Percentiles rank a stretch among this genome's conserved stretches.
Evolutionary conservation across 2,329 filamentous ascomycete species (phyloP).

Genomic region (Hawksworthiomyces lignivorus): DNA sequence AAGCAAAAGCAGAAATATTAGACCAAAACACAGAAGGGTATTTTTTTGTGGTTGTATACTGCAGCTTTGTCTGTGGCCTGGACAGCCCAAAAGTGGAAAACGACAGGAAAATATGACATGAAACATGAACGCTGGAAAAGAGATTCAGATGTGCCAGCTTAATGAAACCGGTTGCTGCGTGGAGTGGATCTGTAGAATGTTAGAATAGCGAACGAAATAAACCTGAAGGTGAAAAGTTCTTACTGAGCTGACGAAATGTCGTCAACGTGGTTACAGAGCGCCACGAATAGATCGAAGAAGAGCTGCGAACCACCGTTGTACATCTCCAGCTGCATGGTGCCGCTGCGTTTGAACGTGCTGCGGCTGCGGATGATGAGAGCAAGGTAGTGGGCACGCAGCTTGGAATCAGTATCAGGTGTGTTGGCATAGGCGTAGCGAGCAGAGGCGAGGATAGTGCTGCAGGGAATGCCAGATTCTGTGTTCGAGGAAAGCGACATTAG

Average conservation of each 20-base stretch:
- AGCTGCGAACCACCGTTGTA: slow-evolving; percentile 71
- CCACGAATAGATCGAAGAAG: slow-evolving; percentile 92
- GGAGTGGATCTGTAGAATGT: slow-evolving; percentile 25
- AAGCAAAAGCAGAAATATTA: too few relatives aligned
- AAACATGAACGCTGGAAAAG: too few relatives aligned
- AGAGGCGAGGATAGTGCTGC: slow-evolving; percentile 75
- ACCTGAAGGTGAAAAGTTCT: too few relatives aligned
- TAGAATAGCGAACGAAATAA: not conserved
- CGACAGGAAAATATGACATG: too few relatives aligned
- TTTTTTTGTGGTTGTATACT: too few relatives aligned
- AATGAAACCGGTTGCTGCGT: slow-evolving; percentile 44
- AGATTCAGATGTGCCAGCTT: too few relatives aligned
- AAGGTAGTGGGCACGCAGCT: slow-evolving; percentile 82
- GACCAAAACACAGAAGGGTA: slow-evolving; percentile 5
- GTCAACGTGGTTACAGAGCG: slow-evolving; percentile 83
- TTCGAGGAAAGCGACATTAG: not conserved
- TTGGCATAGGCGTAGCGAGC: slow-evolving; percentile 86
- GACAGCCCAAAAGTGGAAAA: too few relatives aligned
- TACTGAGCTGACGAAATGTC: slow-evolving; percentile 53
- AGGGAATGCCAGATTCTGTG: slow-evolving; percentile 67
- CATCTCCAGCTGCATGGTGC: slow-evolving; percentile 96
- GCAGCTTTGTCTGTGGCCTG: too few relatives aligned
- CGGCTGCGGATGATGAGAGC: slow-evolving; percentile 85
- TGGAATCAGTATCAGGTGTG: slow-evolving; percentile 85
- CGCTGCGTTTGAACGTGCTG: slow-evolving; percentile 83